Conservation (phyloP, 305 asterid species). For the Solanum hybrid region DNA sequence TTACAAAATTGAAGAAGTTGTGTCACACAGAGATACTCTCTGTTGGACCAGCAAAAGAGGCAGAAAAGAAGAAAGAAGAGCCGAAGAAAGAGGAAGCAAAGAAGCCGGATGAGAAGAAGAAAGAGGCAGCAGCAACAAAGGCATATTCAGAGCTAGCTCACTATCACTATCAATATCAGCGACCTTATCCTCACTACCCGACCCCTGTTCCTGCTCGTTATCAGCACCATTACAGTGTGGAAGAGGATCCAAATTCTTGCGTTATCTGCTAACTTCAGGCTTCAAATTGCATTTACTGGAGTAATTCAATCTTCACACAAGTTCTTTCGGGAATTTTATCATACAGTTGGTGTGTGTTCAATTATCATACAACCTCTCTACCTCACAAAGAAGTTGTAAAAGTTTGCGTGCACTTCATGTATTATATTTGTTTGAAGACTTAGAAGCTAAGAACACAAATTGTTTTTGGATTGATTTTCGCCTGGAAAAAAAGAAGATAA, state of each 20-base stretch:
- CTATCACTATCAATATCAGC: constrained; percentile 17
- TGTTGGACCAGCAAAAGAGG: constrained; percentile 70
- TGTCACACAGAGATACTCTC: constrained; percentile 48
- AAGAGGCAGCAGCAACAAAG: constrained; percentile 17
- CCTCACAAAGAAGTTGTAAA: neutral
- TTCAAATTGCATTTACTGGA: neutral
- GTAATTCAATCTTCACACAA: neutral
- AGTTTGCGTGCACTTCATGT: neutral
- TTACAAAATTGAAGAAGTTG: constrained; percentile 46
- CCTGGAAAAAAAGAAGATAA: too few relatives aligned
- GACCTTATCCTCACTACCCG: constrained; percentile 12
- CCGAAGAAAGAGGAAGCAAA: constrained; percentile 25
- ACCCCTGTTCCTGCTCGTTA: constrained; percentile 19
- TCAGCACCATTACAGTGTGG: constrained; percentile 13
- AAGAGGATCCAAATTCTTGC: constrained; percentile 52
- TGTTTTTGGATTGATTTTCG: neutral
- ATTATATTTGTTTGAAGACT: neutral
- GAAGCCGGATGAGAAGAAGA: constrained; percentile 19
- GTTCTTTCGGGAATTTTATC: neutral
- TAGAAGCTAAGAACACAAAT: neutral
- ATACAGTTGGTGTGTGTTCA: neutral
- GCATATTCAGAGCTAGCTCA: constrained; percentile 13
- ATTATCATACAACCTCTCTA: neutral
- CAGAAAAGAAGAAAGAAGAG: constrained; percentile 58
- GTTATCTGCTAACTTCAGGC: constrained; percentile 15